Base-by-base conservation (phyloP, 805 yeast species). In the Candida yuanshanica region DNA sequence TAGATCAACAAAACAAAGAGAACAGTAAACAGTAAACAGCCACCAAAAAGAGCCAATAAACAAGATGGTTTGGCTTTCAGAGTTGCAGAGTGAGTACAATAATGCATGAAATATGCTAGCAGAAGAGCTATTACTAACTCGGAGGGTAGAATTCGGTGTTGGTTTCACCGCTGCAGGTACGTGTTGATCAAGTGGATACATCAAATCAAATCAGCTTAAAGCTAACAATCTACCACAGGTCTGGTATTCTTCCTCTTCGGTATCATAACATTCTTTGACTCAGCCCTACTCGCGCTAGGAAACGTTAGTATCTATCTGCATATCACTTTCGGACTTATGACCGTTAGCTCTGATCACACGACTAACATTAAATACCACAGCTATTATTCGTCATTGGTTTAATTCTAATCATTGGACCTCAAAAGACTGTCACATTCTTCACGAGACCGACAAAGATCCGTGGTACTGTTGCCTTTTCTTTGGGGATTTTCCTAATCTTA, bases 271-370 rank as follows among this genome's bases (percentile, higher is more conserved):
- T 79, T 91, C 48, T 93, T 93, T 57, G 97, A 93, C 58, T 71
- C 95, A 8, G 90, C 95, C 0, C 69, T 91, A 27, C 70, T 91
- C 45, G 96, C 97, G 1, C 72, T 93, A 57, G 98, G 98, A 14
- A 91, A 93, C 60, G 74, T 76, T 39, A 59, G 88, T 31, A 20
- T n/a, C n/a, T n/a, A n/a, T n/a, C n/a, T n/a, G 24, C 24, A 7
- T 7, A 22, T 22, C 7, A 4, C 8, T 5, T 13, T 29, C n/a
- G 12, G 8, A 16, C 17, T 36, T 7, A 13, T 18, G 20, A 7
- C 20, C 5, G 7, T 13, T 21, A 20, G 7, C 16, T 25, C 16
- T 4, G 16, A 25, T 10, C 18, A 27, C 18, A 27, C 31, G 18
- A 27, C 31, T 27, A 27, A 27, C 31, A 14, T 27, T 7, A 27